phyloP scores from a whole-genome alignment of 768 basidiomycete genomes.

The Lactarius akahatsu region DNA sequence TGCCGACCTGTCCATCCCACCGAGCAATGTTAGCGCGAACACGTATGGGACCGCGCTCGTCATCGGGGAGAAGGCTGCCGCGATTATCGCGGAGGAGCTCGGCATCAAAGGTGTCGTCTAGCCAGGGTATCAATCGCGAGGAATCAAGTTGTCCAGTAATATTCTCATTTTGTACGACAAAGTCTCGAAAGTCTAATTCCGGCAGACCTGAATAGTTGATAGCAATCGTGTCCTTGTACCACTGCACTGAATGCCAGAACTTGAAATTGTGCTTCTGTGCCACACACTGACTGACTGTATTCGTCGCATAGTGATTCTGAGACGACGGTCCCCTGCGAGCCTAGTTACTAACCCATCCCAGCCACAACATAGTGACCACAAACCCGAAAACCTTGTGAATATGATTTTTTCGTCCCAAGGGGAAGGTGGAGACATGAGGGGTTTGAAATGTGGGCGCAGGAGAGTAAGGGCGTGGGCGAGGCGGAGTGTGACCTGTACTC shows the following conservation, averaged over 20 bases:
- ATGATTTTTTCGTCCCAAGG: no score
- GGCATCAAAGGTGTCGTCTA: slow-evolving; percentile 42
- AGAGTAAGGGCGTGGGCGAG: no score
- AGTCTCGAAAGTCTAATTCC: background rate
- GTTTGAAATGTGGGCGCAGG: no score
- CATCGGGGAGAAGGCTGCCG: slow-evolving; percentile 62
- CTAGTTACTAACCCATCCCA: no score
- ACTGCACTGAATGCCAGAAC: background rate
- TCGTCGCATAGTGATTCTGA: no score
- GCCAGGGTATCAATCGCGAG: background rate
- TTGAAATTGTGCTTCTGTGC: background rate
- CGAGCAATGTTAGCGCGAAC: slow-evolving; percentile 43
- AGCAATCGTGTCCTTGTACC: background rate
- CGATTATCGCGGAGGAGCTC: slow-evolving; percentile 56
- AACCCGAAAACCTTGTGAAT: no score
- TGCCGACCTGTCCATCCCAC: slow-evolving; percentile 44
- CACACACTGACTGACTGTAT: background rate
- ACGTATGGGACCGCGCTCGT: slow-evolving; percentile 46
- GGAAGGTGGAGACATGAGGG: no score
- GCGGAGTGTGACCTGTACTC: no score
- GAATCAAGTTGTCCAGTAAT: background rate
- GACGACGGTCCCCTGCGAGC: no score
- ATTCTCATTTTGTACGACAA: background rate
- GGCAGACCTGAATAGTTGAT: background rate
- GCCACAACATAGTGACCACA: no score